These are phyloP conservation scores for Kurtzmaniella cleridarum DNA, from an alignment of 805 yeast genomes.

Conservation along the genomic window DNA sequence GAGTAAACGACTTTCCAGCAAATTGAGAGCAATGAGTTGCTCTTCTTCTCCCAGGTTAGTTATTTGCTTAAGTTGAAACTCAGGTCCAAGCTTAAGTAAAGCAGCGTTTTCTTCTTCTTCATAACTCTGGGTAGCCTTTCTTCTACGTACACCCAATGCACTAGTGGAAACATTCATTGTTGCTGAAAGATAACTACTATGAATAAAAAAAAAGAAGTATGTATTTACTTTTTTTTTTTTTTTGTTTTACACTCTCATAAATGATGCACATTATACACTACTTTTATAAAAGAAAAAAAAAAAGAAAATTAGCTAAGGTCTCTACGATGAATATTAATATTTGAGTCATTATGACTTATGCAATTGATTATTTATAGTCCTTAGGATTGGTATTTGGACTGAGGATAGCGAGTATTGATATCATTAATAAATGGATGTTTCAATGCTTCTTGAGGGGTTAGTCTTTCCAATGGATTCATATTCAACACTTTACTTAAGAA, in stretches of 20 bases:
- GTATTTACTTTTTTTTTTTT: background rate
- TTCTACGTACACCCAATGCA: slow-evolving; percentile 77
- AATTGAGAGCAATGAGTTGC: slow-evolving; percentile 76
- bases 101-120: slow-evolving; percentile 94
- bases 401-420: background rate
- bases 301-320: background rate
- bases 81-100: slow-evolving; percentile 82
- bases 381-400: background rate
- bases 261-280: background rate
- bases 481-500: slow-evolving; percentile 74
- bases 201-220: background rate
- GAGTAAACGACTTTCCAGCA: slow-evolving; percentile 84
- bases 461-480: slow-evolving; percentile 86
- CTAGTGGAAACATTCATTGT: slow-evolving; percentile 85
- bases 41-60: slow-evolving; percentile 76
- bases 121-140: slow-evolving; percentile 53
- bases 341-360: background rate
- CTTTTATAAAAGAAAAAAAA: background rate
- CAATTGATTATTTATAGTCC: background rate
- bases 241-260: background rate
- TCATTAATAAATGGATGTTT: slow-evolving; percentile 80
- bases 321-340: background rate
- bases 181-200: background rate
- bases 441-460: slow-evolving; percentile 95
- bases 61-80: slow-evolving; percentile 75